phyloP scores from a whole-genome alignment of 306 rosid genomes.

The Cicer pinnatifidum region DNA sequence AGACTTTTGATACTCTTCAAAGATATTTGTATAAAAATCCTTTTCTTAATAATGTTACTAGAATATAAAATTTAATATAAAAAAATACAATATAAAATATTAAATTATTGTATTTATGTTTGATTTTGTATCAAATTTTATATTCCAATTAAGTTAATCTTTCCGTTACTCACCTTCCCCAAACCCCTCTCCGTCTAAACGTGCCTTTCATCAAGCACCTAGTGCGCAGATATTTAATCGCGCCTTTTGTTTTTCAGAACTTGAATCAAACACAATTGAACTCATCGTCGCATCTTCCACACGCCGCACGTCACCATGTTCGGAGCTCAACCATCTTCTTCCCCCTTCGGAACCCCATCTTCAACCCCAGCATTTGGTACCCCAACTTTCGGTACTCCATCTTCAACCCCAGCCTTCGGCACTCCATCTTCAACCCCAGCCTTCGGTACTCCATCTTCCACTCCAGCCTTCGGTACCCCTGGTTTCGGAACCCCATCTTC shows the following conservation, averaged over 20 bases:
- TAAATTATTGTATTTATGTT: no score
- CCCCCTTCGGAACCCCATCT: constrained; percentile 47
- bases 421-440: constrained; percentile 3
- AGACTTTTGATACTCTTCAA: no score
- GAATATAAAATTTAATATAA: no score
- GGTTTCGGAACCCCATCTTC: constrained; percentile 29
- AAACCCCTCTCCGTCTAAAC: no score
- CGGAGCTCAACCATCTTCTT: constrained; percentile 58
- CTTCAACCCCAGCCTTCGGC: constrained; percentile 26
- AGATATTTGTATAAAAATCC: no score
- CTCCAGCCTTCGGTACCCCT: background rate
- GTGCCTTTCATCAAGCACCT: background rate
- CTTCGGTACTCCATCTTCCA: constrained; percentile 11
- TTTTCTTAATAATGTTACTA: no score
- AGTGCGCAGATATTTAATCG: constrained; percentile 2
- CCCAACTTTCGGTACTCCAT: constrained; percentile 20
- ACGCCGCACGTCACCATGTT: constrained; percentile 50
- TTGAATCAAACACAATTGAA: background rate
- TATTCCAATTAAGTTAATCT: no score
- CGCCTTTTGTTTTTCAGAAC: constrained; percentile 5
- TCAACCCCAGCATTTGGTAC: constrained; percentile 38
- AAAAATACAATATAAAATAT: no score
- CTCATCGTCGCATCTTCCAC: background rate
- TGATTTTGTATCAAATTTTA: no score
- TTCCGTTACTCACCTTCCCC: no score